Evolutionary conservation across 2,329 filamentous ascomycete genomes (phyloP).

Genomic region (Colletotrichum shisoi): DNA sequence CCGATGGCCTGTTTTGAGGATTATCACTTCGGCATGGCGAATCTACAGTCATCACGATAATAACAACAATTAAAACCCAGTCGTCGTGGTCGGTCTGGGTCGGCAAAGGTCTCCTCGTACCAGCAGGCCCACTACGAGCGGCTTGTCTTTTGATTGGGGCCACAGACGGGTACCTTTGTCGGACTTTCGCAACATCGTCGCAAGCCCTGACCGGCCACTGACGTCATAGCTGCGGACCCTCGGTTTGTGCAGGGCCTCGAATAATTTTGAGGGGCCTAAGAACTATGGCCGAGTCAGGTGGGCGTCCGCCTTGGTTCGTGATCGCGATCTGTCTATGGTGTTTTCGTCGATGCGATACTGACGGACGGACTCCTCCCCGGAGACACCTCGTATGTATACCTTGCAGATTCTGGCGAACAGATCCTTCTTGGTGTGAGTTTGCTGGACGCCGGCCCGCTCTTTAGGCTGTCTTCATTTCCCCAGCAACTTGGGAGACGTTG

Average conservation of each 20-base stretch:
- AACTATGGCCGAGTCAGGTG: constrained; percentile 35
- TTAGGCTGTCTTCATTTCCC: neutral
- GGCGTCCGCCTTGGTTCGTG: constrained; percentile 13
- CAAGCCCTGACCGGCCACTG: constrained; percentile 19
- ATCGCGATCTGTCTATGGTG: constrained; percentile 15
- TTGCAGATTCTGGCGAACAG: constrained; percentile 8
- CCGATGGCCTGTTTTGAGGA: neutral
- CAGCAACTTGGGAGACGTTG: constrained; percentile 15
- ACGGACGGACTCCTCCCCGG: neutral
- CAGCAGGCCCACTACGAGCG: neutral
- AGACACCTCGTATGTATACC: neutral
- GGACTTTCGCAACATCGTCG: constrained; percentile 20
- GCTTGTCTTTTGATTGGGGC: constrained; percentile 6
- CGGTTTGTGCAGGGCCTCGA: constrained; percentile 33
- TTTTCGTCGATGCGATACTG: neutral
- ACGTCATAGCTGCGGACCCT: constrained; percentile 32
- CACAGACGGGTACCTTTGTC: constrained; percentile 9
- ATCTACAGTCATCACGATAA: neutral
- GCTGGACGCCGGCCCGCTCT: neutral
- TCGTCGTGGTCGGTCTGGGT: neutral
- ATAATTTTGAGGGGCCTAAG: constrained; percentile 10
- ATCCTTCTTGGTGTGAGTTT: neutral
- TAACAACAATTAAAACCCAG: neutral
- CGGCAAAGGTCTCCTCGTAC: constrained; percentile 10
- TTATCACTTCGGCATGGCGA: neutral